Base-by-base conservation (phyloP, 108 stramenopile genomes). In the Asterionellopsis glacialis region DNA sequence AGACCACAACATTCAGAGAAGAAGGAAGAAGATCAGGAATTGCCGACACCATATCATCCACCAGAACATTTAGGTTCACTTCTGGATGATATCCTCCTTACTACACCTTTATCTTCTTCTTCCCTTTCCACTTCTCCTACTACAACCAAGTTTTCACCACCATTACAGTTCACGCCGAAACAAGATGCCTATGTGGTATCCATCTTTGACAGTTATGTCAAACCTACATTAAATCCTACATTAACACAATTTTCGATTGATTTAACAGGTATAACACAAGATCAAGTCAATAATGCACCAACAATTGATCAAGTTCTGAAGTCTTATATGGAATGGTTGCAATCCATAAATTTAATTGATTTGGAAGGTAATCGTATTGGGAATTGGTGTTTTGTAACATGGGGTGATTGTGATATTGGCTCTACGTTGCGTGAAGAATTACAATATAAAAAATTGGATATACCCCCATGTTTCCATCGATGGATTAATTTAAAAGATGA, bases 141-240 rank as follows among this genome's bases (percentile, higher is more conserved):
- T 7, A 33, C 5, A 2, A 33, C 33, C 2, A 33, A 5, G 7
- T 33, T 7, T 5, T 7, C 33, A 33, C 33, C 33, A 33, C 33
- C 33, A 33, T 33, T 33, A 33, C 7, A 2, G 7, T 33, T 33
- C 33, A 5, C n/a, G n/a, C n/a, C 7, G 33, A 33, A 33, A 33
- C 33, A 33, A 33, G 33, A 33, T 33, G 33, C 33, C 33, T 7
- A 33, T 33, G 48, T 18, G 13, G 25, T 65, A 18, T 65, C 65
- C 9, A 33, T 40, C 9, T 65, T 52, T 23, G 0, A 65, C 26
- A 65, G 0, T 9, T 65, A 57, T 58, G 65, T 65, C 15, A 33
- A 41, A 39, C 65, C 65, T 5, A 65, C 65, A 47, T 48, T 65
- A 56, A 65, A 65, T 58, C 65, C 65, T 2, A 58, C 16, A n/a